Evolutionary conservation across 805 yeast species (phyloP).

Genomic region (Saccharomyces jurei): DNA sequence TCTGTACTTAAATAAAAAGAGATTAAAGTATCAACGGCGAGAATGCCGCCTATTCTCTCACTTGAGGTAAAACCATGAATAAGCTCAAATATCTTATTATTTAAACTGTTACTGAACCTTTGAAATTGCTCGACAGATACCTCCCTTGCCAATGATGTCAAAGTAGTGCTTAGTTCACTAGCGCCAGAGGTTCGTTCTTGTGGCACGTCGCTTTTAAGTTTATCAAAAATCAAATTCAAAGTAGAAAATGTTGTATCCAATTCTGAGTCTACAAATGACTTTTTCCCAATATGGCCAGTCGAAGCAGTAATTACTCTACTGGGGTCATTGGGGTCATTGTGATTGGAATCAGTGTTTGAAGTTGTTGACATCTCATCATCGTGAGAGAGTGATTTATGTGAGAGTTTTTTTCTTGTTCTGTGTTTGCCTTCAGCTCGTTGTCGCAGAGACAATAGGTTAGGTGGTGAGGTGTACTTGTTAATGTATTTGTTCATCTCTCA

Average conservation of each 20-base stretch:
- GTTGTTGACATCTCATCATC: conserved; percentile 17
- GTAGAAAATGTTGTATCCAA: conserved; percentile 26
- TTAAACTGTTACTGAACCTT: conserved; percentile 74
- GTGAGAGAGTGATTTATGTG: conserved; percentile 16
- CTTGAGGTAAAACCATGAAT: conserved; percentile 64
- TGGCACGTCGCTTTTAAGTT: conserved; percentile 30
- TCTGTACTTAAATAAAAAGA: conserved; percentile 77
- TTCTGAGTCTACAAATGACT: conserved; percentile 6
- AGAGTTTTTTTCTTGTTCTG: conserved; percentile 17
- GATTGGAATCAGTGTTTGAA: conserved; percentile 11
- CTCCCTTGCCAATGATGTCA: conserved; percentile 71
- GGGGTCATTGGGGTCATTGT: conserved; percentile 10
- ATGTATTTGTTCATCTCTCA: background rate
- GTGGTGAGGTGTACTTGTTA: background rate
- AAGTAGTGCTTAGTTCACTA: conserved; percentile 57
- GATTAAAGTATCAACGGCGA: conserved; percentile 82
- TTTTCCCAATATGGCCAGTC: conserved; percentile 5
- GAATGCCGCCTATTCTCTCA: conserved; percentile 81
- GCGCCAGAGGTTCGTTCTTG: conserved; percentile 47
- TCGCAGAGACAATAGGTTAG: conserved; percentile 14
- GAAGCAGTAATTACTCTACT: conserved; percentile 11
- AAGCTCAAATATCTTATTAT: conserved; percentile 78
- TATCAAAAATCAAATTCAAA: conserved; percentile 32
- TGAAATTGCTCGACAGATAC: conserved; percentile 73
- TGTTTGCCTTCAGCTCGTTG: conserved; percentile 21